Conservation (phyloP, 805 yeast genomes). For the Hanseniaspora nectarophila region DNA sequence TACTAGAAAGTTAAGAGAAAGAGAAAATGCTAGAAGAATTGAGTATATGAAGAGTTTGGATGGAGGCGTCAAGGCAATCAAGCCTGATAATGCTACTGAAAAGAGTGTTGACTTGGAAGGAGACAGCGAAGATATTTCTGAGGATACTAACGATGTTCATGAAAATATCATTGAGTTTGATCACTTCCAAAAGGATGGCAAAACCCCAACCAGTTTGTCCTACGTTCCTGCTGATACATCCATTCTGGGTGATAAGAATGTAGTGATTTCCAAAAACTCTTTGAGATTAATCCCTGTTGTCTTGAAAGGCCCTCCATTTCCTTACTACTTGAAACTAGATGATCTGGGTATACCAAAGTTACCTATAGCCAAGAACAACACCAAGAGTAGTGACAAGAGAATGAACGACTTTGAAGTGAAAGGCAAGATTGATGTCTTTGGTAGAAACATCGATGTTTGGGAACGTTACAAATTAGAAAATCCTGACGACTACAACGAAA, state of each 20-base stretch:
- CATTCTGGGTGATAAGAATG: background rate
- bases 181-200: background rate
- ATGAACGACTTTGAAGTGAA: background rate
- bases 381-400: background rate
- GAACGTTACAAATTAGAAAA: background rate
- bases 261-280: background rate
- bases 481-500: background rate
- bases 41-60: conserved; percentile 2
- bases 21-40: conserved; percentile 24
- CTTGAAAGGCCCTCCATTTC: conserved; percentile 11
- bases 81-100: background rate
- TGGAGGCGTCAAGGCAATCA: background rate
- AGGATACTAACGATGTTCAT: background rate
- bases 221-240: background rate
- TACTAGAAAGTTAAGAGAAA: conserved; percentile 24
- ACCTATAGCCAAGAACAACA: conserved; percentile 10
- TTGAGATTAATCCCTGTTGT: conserved; percentile 13
- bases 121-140: too few relatives aligned
- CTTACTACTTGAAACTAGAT: conserved; percentile 6
- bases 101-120: too few relatives aligned
- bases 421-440: background rate
- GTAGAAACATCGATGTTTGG: conserved; percentile 3
- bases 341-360: conserved; percentile 6
- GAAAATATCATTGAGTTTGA: background rate
- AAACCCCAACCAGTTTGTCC: background rate